Evolutionary conservation across 371 early-diverging fungal species (phyloP).

Genomic region (Apophysomyces elegans): DNA sequence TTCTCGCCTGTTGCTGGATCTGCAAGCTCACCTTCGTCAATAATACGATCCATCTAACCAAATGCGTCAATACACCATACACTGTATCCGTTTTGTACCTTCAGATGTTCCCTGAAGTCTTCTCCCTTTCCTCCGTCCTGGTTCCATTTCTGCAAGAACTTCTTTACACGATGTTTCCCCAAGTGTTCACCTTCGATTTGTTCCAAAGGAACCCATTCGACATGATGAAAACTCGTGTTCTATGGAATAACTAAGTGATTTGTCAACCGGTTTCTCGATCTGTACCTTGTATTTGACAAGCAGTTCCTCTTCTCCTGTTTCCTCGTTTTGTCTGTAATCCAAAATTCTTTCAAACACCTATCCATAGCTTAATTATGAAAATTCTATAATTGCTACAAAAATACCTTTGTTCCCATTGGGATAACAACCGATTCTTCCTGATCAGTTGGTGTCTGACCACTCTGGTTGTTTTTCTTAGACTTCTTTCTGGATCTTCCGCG

Average conservation of each 20-base stretch:
- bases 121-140: slow-evolving; percentile 48
- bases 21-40: slow-evolving; percentile 79
- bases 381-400: background rate
- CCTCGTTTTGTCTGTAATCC: slow-evolving; percentile 49
- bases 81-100: slow-evolving; percentile 25
- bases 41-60: slow-evolving; percentile 72
- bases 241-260: slow-evolving; percentile 10
- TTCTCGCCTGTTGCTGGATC: slow-evolving; percentile 54
- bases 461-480: slow-evolving; percentile 17
- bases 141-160: slow-evolving; percentile 69
- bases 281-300: slow-evolving; percentile 75
- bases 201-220: slow-evolving; percentile 76
- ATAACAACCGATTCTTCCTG: slow-evolving; percentile 44
- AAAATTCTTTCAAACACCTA: slow-evolving; percentile 63
- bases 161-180: slow-evolving; percentile 75
- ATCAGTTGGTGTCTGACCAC: slow-evolving; percentile 12
- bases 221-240: slow-evolving; percentile 77
- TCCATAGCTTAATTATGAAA: background rate
- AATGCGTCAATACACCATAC: background rate
- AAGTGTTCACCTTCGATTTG: slow-evolving; percentile 67
- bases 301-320: slow-evolving; percentile 39
- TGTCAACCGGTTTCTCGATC: background rate
- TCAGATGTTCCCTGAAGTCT: slow-evolving; percentile 51
- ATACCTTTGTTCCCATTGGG: slow-evolving; percentile 65
- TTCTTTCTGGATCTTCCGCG: slow-evolving; percentile 20